Evolutionary conservation across 768 basidiomycete genomes (phyloP).

Genomic region (Suillus ampliporus): DNA sequence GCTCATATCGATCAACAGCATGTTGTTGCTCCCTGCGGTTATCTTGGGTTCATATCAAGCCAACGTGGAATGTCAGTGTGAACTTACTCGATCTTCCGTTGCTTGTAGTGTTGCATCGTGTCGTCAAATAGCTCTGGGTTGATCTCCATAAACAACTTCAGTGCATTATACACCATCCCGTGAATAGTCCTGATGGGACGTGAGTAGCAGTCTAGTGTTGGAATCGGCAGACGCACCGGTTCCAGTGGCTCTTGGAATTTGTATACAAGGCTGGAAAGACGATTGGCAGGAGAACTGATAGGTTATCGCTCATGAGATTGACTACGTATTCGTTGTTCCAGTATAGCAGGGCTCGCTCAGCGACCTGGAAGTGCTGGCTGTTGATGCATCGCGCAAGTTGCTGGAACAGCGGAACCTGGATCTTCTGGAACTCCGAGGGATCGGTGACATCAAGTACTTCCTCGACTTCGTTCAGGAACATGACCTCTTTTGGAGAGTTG

Average conservation of each 20-base stretch:
- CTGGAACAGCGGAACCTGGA: constrained; percentile 89
- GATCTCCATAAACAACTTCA: constrained; percentile 99
- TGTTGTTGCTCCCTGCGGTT: constrained; percentile 81
- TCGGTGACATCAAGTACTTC: constrained; percentile 99
- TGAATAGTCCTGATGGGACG: constrained; percentile 82
- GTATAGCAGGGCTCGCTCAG: constrained; percentile 94
- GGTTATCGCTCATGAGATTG: constrained; percentile 98
- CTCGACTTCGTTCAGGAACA: constrained; percentile 99
- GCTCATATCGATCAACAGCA: constrained; percentile 82
- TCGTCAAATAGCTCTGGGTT: constrained; percentile 96
- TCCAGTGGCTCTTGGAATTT: constrained; percentile 98
- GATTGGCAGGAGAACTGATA: constrained; percentile 86
- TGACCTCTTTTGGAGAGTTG: constrained; percentile 99
- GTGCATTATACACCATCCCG: constrained; percentile 98
- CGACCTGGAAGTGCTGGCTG: constrained; percentile 99
- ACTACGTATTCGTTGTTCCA: constrained; percentile 99
- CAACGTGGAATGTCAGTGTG: constrained; percentile 5
- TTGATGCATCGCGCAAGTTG: constrained; percentile 98
- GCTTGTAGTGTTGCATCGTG: constrained; percentile 91
- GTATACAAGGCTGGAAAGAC: constrained; percentile 96
- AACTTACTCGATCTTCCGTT: constrained; percentile 82
- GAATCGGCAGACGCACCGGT: constrained; percentile 68
- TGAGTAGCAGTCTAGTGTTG: constrained; percentile 16
- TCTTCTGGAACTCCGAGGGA: constrained; percentile 94
- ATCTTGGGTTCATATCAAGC: constrained; percentile 2